phyloP scores from a whole-genome alignment of 106 monocot species.

The Dendrobium catenatum region DNA sequence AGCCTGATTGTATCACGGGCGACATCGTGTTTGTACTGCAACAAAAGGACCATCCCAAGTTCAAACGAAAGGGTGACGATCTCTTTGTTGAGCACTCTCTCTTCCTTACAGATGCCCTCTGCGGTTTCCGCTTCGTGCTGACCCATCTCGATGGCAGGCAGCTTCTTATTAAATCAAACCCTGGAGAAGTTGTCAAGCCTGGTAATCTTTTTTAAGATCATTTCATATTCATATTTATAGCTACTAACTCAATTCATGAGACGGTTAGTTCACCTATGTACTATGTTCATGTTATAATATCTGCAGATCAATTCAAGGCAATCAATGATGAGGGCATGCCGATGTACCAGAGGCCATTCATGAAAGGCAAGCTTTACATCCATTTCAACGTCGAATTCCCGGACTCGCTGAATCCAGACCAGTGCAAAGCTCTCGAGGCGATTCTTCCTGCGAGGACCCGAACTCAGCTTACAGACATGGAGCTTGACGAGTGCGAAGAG shows the following conservation, averaged over 20 bases:
- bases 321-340: slow-evolving; percentile 95
- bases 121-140: slow-evolving; percentile 88
- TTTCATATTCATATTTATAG: background rate
- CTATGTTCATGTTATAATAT: background rate
- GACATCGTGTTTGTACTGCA: slow-evolving; percentile 91
- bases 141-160: slow-evolving; percentile 86
- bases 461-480: slow-evolving; percentile 66
- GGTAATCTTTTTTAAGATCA: slow-evolving; percentile 16
- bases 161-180: slow-evolving; percentile 80
- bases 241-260: no score
- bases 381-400: slow-evolving; percentile 94
- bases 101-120: slow-evolving; percentile 76
- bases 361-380: slow-evolving; percentile 90
- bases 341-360: slow-evolving; percentile 79
- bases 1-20: slow-evolving; percentile 79
- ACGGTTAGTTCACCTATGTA: background rate
- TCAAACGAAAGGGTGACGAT: slow-evolving; percentile 92
- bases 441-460: slow-evolving; percentile 55
- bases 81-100: slow-evolving; percentile 75
- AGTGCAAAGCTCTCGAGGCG: slow-evolving; percentile 54
- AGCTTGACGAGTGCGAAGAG: slow-evolving; percentile 89
- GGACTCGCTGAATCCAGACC: slow-evolving; percentile 47
- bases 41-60: slow-evolving; percentile 85
- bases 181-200: slow-evolving; percentile 90
- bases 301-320: slow-evolving; percentile 81